Conservation (phyloP, 805 yeast genomes). For the Millerozyma miso region DNA sequence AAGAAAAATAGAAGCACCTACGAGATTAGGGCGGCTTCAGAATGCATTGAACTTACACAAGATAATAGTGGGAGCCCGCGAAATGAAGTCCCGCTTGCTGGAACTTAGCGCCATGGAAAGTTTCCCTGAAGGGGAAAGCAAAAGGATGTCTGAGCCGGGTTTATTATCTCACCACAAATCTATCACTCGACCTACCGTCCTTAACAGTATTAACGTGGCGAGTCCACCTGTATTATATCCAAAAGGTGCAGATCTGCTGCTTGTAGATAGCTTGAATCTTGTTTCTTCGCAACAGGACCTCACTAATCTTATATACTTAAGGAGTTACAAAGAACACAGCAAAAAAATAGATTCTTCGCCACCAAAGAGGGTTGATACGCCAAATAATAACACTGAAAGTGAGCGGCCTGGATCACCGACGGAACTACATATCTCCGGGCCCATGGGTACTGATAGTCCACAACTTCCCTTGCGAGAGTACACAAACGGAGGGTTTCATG, state of each 20-base stretch:
- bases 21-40: background rate
- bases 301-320: background rate
- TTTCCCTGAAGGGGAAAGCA: background rate
- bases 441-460: background rate
- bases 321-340: conserved; percentile 1
- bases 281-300: background rate
- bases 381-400: background rate
- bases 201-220: background rate
- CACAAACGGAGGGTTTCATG: conserved; percentile 7
- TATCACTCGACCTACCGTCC: background rate
- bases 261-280: background rate
- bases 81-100: background rate
- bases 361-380: background rate
- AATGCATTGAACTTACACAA: background rate
- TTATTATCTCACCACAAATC: background rate
- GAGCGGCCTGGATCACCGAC: background rate
- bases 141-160: background rate
- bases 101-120: background rate
- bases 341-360: conserved; percentile 6
- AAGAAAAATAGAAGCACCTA: background rate
- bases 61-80: background rate
- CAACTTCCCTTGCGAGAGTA: background rate
- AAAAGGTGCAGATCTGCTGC: background rate
- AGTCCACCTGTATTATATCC: background rate
- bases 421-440: background rate